Evolutionary conservation across 371 early-diverging fungal species (phyloP).

Genomic region (Syncephalastrum sp.): DNA sequence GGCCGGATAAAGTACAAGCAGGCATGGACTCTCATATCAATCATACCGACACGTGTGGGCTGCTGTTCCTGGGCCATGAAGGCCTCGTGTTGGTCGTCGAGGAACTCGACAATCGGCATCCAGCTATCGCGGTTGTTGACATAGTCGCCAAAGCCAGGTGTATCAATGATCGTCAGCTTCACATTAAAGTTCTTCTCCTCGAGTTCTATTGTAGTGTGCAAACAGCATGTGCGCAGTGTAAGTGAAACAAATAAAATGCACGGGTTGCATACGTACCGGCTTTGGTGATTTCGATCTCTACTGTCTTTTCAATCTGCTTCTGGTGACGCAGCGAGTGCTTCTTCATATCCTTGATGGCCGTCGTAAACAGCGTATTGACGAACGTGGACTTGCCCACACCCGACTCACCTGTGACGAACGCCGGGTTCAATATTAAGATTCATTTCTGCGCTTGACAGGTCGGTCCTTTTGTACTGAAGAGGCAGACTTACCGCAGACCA

Average conservation of each 20-base stretch:
- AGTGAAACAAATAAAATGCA: background rate
- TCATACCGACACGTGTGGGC: constrained; percentile 55
- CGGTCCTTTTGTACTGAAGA: background rate
- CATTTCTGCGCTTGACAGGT: background rate
- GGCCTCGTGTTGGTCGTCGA: constrained; percentile 94
- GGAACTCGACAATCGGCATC: constrained; percentile 76
- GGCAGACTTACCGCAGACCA: constrained; percentile 83
- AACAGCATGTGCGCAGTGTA: background rate
- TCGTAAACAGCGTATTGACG: constrained; percentile 85
- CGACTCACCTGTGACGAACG: constrained; percentile 16
- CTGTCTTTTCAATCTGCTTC: constrained; percentile 65
- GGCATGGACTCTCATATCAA: constrained; percentile 84
- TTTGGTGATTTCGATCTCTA: constrained; percentile 73
- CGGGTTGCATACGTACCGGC: constrained; percentile 8
- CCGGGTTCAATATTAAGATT: background rate
- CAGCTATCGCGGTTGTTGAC: constrained; percentile 73
- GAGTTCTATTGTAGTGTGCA: constrained; percentile 57
- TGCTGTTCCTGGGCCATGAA: constrained; percentile 80
- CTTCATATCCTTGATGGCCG: constrained; percentile 66
- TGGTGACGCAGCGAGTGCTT: constrained; percentile 47
- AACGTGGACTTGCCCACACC: constrained; percentile 80
- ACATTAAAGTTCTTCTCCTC: constrained; percentile 97
- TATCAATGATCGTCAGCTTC: constrained; percentile 89
- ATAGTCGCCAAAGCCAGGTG: constrained; percentile 93
- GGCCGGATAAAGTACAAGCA: constrained; percentile 95